phyloP scores from a whole-genome alignment of 2,329 filamentous ascomycete genomes.

The Fusarium nurragi region DNA sequence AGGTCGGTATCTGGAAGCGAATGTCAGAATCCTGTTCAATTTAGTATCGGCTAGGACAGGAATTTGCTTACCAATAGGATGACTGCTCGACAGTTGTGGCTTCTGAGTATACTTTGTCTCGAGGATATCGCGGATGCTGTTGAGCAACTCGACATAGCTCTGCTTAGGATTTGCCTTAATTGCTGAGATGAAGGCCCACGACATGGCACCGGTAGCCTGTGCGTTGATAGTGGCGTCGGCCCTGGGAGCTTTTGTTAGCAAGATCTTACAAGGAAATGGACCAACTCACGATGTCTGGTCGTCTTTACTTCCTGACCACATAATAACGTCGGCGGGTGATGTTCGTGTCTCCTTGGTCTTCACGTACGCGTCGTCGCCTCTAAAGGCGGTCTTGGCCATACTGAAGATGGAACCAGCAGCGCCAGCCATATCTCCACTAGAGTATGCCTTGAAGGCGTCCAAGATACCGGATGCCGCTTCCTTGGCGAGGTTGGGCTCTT shows the following conservation, averaged over 20 bases:
- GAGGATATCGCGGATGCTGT: conserved; percentile 92
- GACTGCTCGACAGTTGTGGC: conserved; percentile 94
- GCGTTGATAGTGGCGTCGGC: conserved; percentile 89
- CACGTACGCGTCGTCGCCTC: conserved; percentile 80
- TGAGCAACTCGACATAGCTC: conserved; percentile 94
- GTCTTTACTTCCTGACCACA: conserved; percentile 98
- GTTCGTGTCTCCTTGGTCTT: conserved; percentile 89
- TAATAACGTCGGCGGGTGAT: conserved; percentile 92
- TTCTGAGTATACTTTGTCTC: conserved; percentile 90
- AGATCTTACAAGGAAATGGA: background rate
- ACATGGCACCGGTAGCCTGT: conserved; percentile 97
- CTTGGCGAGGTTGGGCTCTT: conserved; percentile 83
- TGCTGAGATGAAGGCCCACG: conserved; percentile 92
- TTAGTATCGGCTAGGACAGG: rapidly evolving
- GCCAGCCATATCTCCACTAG: conserved; percentile 82
- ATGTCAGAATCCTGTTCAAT: conserved; percentile 15
- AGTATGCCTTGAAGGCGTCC: conserved; percentile 79
- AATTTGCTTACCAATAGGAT: conserved; percentile 83
- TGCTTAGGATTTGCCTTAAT: conserved; percentile 94
- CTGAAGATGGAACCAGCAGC: conserved; percentile 83
- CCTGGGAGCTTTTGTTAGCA: conserved; percentile 57
- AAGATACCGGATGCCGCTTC: conserved; percentile 79
- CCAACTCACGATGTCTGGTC: conserved; percentile 79
- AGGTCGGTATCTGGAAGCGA: conserved; percentile 67
- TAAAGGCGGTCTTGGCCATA: conserved; percentile 87